Evolutionary conservation across 2,329 filamentous ascomycete genomes (phyloP), one percentile per base, ranked within the genome.

Genomic region (Penicillium sp.): DNA sequence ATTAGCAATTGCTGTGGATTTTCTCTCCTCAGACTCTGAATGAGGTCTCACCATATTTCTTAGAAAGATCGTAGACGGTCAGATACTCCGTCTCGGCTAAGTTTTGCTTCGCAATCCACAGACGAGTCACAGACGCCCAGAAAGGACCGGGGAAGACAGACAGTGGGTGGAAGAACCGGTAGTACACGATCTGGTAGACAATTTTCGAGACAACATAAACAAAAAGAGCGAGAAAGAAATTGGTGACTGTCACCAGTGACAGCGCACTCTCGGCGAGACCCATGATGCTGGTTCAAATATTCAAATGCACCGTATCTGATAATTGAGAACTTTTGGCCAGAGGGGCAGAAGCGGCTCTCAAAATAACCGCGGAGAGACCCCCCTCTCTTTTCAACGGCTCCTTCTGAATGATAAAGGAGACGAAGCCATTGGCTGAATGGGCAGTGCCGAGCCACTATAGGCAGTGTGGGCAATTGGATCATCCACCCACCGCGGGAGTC

Each of bases 41-140:
- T 8, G 1, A 12, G 4, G 17, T 27, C 36, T 45, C 65, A 80
- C 80, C 80, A 69, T 81, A 75, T 71, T 77, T 76, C 60, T 75
- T 69, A 50, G 78, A 74, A 15, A 82, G 62, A 1, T 69, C 71
- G 51, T 72, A 67, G 24, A 75, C 68, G 1, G 73, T 65, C 36
- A 74, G 60, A 42, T 73, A 70, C 61, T 82, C 79, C 18, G 78
- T 76, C 43, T 71, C 76, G 34, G 72, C 73, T 21, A 79, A 46
- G 52, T 79, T 80, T 64, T 82, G 78, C 57, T 76, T 81, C 41
- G 78, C 74, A 46, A 82, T 76, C 78, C 79, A 84, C 8, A 84
- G 67, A 39, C 76, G 65, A n/a, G 80, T 82, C 13, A 83, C 77
- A 45, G 73, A 75, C 21, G 71, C 80, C 77, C 50, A 82, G 59